Conservation (phyloP, 805 yeast genomes). For the Yarrowia bubula region DNA sequence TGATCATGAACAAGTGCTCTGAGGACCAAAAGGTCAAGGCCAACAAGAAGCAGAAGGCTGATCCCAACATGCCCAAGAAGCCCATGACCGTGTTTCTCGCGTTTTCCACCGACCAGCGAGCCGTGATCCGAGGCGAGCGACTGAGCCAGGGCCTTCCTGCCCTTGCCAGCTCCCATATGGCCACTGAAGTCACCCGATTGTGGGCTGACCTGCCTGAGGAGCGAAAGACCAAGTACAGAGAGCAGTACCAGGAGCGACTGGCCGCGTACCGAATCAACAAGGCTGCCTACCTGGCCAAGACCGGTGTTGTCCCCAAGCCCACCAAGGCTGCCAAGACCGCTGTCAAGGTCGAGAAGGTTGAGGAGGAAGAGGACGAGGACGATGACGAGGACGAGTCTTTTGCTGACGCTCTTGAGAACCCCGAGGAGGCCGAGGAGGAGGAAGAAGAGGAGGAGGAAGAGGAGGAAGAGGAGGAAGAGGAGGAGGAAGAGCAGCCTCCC, state of each 20-base stretch:
- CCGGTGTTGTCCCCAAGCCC: neutral
- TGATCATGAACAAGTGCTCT: neutral
- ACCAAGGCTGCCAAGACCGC: neutral
- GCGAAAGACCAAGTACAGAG: neutral
- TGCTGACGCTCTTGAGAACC: slow-evolving; percentile 17
- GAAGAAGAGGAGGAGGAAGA: neutral
- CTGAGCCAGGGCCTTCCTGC: slow-evolving; percentile 56
- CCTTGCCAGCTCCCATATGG: slow-evolving; percentile 71
- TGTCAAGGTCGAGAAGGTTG: neutral
- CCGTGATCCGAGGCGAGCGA: slow-evolving; percentile 67
- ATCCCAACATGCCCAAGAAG: slow-evolving; percentile 94
- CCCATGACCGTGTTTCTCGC: slow-evolving; percentile 86
- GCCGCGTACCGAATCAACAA: neutral
- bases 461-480: neutral
- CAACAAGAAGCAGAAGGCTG: slow-evolving; percentile 39
- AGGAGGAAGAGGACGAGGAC: neutral
- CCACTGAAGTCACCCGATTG: slow-evolving; percentile 70
- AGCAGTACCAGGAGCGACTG: neutral
- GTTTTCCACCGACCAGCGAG: slow-evolving; percentile 72
- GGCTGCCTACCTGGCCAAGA: neutral
- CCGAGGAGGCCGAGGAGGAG: neutral
- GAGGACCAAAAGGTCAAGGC: neutral
- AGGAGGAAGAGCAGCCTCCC: neutral
- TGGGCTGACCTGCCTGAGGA: slow-evolving; percentile 73
- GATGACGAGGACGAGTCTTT: slow-evolving; percentile 3